A percentile compares a stretch with the other conserved stretches of the same genome.
phyloP scores from a whole-genome alignment of 1,284 basidiomycete species.

The Cerrena zonata region DNA sequence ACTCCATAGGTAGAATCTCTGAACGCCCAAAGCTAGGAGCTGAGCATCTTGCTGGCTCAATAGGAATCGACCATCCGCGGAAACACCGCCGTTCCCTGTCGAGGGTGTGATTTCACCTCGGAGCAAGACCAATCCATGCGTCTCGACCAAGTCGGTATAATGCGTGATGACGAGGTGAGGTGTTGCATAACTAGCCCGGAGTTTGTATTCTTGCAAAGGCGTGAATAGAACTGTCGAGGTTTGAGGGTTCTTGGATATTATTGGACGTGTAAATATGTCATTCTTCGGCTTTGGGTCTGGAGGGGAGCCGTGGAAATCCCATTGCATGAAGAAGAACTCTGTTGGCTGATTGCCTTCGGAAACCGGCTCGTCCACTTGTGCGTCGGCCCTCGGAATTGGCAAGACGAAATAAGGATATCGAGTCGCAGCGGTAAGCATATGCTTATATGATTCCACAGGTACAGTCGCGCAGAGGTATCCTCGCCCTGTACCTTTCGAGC shows the following conservation, averaged over 20 bases:
- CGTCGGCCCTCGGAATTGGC: slow-evolving; percentile 57
- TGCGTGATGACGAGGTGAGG: slow-evolving; percentile 87
- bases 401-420: slow-evolving; percentile 75
- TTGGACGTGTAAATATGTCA: slow-evolving; percentile 37
- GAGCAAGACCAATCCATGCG: slow-evolving; percentile 82
- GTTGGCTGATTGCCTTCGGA: slow-evolving; percentile 42
- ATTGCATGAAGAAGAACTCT: slow-evolving; percentile 87
- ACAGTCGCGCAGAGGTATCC: slow-evolving; percentile 81
- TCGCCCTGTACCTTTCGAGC: slow-evolving; percentile 69
- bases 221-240: slow-evolving; percentile 82
- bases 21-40: slow-evolving; percentile 68
- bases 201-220: slow-evolving; percentile 91
- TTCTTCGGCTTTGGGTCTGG: slow-evolving; percentile 35
- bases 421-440: slow-evolving; percentile 59
- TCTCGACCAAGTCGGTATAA: slow-evolving; percentile 82
- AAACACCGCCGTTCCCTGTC: slow-evolving; percentile 31
- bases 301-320: slow-evolving; percentile 72
- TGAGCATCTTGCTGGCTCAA: slow-evolving; percentile 79
- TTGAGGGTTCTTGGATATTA: slow-evolving; percentile 41
- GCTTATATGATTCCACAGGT: slow-evolving; percentile 65
- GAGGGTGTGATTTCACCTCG: slow-evolving; percentile 86
- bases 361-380: slow-evolving; percentile 20
- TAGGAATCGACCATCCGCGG: slow-evolving; percentile 41
- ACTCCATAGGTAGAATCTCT: slow-evolving; percentile 77
- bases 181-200: slow-evolving; percentile 80